Percentiles rank a stretch among this genome's conserved stretches.
Evolutionary conservation across 495 filamentous ascomycete genomes (phyloP).

Genomic region (Tetracladium setigerum): DNA sequence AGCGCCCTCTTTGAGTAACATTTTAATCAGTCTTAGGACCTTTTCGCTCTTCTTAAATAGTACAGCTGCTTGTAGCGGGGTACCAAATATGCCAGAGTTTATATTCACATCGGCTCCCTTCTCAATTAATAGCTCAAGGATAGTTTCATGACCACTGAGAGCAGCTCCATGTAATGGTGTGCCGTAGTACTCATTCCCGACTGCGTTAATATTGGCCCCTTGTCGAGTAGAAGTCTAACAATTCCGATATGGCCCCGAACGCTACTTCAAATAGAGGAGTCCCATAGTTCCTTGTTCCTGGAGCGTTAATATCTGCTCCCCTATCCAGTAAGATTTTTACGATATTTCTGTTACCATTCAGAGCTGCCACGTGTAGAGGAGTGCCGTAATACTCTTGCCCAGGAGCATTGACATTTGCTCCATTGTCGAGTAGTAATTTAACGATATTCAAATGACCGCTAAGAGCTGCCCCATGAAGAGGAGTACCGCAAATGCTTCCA

Average conservation of each 20-base stretch:
- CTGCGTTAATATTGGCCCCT: not conserved
- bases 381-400: too few relatives aligned
- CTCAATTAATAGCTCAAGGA: slow-evolving; percentile 11
- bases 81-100: not conserved
- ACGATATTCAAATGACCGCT: slow-evolving; percentile 7
- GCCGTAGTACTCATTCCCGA: not conserved
- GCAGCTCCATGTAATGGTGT: not conserved
- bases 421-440: slow-evolving; percentile 18
- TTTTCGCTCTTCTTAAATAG: not conserved
- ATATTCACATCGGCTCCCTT: slow-evolving; percentile 16
- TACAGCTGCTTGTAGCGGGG: slow-evolving; percentile 4
- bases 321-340: too few relatives aligned
- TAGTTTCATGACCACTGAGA: slow-evolving; percentile 1
- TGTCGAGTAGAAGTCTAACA: slow-evolving; percentile 22
- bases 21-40: slow-evolving; percentile 8
- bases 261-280: too few relatives aligned
- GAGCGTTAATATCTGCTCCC: too few relatives aligned
- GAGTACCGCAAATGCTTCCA: too few relatives aligned
- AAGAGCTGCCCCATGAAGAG: too few relatives aligned
- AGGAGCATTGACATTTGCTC: slow-evolving; percentile 14
- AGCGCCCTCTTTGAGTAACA: slow-evolving; percentile 20
- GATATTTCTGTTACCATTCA: not conserved
- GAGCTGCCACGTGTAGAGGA: slow-evolving; percentile 9
- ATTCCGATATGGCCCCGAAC: too few relatives aligned
- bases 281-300: too few relatives aligned